These are phyloP conservation scores for Carex scoparia DNA, from an alignment of 176 grass and related monocot genomes.

Conservation along the genomic window DNA sequence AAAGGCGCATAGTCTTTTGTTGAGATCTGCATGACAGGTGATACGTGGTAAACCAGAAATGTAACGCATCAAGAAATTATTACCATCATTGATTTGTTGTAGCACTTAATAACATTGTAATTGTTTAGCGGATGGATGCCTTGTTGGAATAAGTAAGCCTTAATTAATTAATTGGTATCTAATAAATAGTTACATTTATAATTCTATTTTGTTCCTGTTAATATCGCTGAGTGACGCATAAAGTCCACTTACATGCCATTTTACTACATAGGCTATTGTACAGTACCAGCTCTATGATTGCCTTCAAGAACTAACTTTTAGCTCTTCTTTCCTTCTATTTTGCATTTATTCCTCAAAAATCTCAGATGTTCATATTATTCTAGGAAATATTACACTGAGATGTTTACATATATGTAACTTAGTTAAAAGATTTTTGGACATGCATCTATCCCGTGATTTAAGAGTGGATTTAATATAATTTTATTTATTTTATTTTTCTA, in stretches of 20 bases:
- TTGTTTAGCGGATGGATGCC: neutral
- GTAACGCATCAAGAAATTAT: neutral
- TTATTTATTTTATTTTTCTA: too few species aligned
- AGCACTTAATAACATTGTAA: neutral
- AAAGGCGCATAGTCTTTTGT: neutral
- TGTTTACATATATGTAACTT: neutral
- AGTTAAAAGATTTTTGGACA: neutral
- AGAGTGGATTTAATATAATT: too few species aligned
- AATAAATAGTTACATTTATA: neutral
- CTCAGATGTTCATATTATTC: neutral
- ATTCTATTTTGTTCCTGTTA: neutral
- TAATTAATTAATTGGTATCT: neutral
- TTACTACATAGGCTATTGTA: neutral
- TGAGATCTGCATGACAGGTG: neutral
- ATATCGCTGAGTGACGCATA: neutral
- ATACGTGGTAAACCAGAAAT: neutral
- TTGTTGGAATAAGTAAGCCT: neutral
- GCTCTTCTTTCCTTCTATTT: neutral
- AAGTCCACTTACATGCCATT: neutral
- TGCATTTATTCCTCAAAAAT: neutral
- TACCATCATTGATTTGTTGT: neutral
- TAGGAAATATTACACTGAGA: neutral
- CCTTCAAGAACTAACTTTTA: neutral
- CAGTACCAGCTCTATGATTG: neutral
- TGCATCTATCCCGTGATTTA: neutral